A percentile compares a stretch with the other conserved stretches of the same genome.
These are phyloP conservation scores for Dalbergia cultrata DNA, from an alignment of 306 rosid species.

Conservation along the genomic window DNA sequence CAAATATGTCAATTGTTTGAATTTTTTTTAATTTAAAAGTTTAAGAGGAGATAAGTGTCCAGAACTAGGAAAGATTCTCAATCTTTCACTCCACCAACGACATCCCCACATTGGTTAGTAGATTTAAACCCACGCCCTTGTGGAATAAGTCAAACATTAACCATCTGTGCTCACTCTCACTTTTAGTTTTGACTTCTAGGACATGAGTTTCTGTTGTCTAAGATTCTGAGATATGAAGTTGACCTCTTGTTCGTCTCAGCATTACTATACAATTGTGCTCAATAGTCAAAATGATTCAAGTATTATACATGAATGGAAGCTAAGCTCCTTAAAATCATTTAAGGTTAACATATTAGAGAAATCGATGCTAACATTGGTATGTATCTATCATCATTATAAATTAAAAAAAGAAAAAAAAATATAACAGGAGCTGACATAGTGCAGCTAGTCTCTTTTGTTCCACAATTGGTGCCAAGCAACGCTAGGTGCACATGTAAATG, in stretches of 20 bases:
- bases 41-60: too few relatives aligned
- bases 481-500: slow-evolving; percentile 1
- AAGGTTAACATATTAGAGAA: neutral
- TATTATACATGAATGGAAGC: slow-evolving; percentile 16
- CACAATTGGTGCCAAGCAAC: slow-evolving; percentile 4
- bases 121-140: too few relatives aligned
- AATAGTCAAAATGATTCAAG: slow-evolving; percentile 18
- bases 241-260: neutral
- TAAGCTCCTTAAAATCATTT: slow-evolving; percentile 32
- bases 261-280: slow-evolving; percentile 21
- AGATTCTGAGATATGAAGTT: neutral
- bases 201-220: neutral
- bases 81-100: too few relatives aligned
- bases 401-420: neutral
- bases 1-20: neutral
- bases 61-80: too few relatives aligned
- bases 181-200: neutral
- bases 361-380: neutral
- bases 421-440: slow-evolving; percentile 5
- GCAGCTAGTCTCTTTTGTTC: slow-evolving; percentile 10
- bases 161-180: too few relatives aligned
- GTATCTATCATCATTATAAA: slow-evolving; percentile 20
- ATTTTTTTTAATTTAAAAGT: too few relatives aligned
- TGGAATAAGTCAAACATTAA: too few relatives aligned
- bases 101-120: too few relatives aligned